Evolutionary conservation across 1,284 basidiomycete species (phyloP).

Genomic region (Peniophora sp.): DNA sequence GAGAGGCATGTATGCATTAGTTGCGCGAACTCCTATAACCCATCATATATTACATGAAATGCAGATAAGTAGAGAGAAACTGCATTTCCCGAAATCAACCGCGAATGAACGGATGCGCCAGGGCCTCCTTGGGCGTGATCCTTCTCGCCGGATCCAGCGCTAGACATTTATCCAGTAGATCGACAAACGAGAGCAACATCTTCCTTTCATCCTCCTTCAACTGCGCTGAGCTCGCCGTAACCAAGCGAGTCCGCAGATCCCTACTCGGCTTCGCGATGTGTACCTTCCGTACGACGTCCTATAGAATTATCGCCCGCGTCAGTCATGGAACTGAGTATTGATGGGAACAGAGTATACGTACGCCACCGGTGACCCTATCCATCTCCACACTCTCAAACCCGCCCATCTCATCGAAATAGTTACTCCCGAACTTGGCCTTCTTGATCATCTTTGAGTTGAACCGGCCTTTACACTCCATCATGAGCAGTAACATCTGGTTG

Average conservation of each 20-base stretch:
- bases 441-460: conserved; percentile 94
- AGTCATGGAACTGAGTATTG: too few relatives aligned
- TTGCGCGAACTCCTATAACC: too few relatives aligned
- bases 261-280: conserved; percentile 79
- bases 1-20: too few relatives aligned
- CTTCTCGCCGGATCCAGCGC: conserved; percentile 84
- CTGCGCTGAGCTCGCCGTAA: conserved; percentile 73
- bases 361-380: conserved; percentile 76
- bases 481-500: conserved; percentile 95
- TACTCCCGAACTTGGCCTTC: conserved; percentile 84
- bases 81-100: too few relatives aligned
- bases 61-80: too few relatives aligned
- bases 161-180: conserved; percentile 88
- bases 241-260: conserved; percentile 76
- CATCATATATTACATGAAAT: too few relatives aligned
- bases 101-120: conserved; percentile 77
- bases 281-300: conserved; percentile 80
- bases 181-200: conserved; percentile 78
- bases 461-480: conserved; percentile 95
- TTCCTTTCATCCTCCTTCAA: conserved; percentile 87
- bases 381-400: conserved; percentile 76
- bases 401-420: conserved; percentile 92
- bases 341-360: conserved; percentile 35
- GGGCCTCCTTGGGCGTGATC: conserved; percentile 82
- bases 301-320: background rate